A percentile compares a stretch with the other conserved stretches of the same genome.
Conservation (phyloP, 495 filamentous ascomycete genomes). For the Aspergillus baeticus region DNA sequence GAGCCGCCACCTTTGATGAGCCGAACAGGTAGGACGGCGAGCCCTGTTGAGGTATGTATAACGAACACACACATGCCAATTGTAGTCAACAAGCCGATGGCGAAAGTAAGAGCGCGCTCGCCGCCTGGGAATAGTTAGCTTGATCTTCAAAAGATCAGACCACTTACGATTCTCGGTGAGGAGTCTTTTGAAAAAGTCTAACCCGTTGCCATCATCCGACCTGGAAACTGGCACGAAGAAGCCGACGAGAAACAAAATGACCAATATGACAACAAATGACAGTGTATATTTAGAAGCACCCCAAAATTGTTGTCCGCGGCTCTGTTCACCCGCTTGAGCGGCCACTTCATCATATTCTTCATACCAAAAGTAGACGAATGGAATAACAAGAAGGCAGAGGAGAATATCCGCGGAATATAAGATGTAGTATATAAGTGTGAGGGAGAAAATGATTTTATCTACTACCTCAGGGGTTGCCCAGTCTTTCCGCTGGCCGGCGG, state of each 20-base stretch:
- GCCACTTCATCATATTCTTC: conserved; percentile 93
- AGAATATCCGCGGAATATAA: conserved; percentile 90
- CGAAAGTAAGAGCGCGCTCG: conserved; percentile 88
- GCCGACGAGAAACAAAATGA: conserved; percentile 85
- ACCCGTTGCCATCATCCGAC: conserved; percentile 59
- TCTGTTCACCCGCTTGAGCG: conserved; percentile 71
- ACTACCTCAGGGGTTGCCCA: conserved; percentile 86
- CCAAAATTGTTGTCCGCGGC: conserved; percentile 66
- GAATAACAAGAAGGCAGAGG: conserved; percentile 85
- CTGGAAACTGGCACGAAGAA: conserved; percentile 85
- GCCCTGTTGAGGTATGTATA: conserved; percentile 82
- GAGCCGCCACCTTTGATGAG: conserved; percentile 89
- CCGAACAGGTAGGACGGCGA: conserved; percentile 84
- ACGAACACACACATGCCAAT: conserved; percentile 82
- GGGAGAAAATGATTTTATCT: conserved; percentile 68
- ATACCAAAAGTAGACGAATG: conserved; percentile 97
- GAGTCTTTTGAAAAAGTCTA: conserved; percentile 89
- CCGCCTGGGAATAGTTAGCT: conserved; percentile 56
- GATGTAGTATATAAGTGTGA: conserved; percentile 88
- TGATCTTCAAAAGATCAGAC: no score
- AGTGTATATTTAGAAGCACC: conserved; percentile 88
- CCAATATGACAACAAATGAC: conserved; percentile 72
- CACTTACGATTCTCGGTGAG: conserved; percentile 75
- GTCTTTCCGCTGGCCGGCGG: conserved; percentile 80
- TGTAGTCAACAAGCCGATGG: conserved; percentile 78